Base-by-base conservation (phyloP, 345 rosid species). In the Erysimum cheiranthoides region DNA sequence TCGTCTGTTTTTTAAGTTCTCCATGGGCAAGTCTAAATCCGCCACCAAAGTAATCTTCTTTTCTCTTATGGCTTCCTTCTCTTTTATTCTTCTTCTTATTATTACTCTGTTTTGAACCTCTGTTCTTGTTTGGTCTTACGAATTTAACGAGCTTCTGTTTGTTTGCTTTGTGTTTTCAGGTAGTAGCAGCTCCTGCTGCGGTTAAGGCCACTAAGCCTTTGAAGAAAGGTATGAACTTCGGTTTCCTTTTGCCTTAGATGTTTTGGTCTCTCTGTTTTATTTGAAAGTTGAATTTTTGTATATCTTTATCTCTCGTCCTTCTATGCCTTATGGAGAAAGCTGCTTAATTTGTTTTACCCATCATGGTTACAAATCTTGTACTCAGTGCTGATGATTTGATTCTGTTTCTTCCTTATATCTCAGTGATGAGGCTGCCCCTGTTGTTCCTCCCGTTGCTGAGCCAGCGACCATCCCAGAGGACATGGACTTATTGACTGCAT, bases 1-100 rank as follows among this genome's bases (percentile, higher is more conserved):
- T 54, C 74, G 17, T n/a, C 75, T 31, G 30, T 34, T 61, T 45
- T 21, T 21, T 59, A 10, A 32, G 17, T 18, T 50, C 45, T 43
- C 63, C 71, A 88, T 88, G 92, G 92, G 81, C 27, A 88, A 84
- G 77, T 36, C 84, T 16, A 81, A 88, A 67, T 82, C 90, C 34
- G 73, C 84, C 57, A 2, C 83, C 68, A 78, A 82, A 54, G 90
- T 86, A 73, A 17, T 9, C 40, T 42, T 64, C 40, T 42, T 40
- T 5, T 16, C 6, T n/a, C n/a, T 36, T 54, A 50, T 40, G 34
- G n/a, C 3, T 14, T 34, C 14, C 58, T 11, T 13, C 1, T 28
- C 13, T 50, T n/a, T n/a, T n/a, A n/a, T n/a, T n/a, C n/a, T n/a
- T n/a, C 5, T 13, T 68, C 50, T 11, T 13, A 42, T n/a, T 38